Evolutionary conservation across 768 basidiomycete species (phyloP).

Genomic region (button mushroom (Agaricus bisporus)): DNA sequence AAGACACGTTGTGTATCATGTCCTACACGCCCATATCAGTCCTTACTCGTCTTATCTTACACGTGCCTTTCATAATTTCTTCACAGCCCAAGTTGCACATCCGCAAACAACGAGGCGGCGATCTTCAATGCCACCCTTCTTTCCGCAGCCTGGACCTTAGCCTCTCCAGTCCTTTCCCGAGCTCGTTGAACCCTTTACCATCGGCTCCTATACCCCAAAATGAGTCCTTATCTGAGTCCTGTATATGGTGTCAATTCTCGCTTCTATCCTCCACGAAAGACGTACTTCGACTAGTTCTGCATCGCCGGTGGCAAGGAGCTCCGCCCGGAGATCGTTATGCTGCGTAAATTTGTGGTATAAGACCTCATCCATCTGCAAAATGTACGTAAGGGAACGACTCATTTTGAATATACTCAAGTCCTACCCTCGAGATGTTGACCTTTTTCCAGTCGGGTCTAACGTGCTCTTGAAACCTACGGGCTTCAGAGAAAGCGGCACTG

Average conservation of each 20-base stretch:
- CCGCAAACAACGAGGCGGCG: constrained; percentile 20
- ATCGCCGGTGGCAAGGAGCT: constrained; percentile 60
- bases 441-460: constrained; percentile 63
- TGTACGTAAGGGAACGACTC: neutral
- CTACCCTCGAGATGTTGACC: constrained; percentile 61
- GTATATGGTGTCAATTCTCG: neutral
- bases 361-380: constrained; percentile 55
- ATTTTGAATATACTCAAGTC: neutral
- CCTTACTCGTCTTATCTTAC: too few relatives aligned
- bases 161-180: constrained; percentile 64
- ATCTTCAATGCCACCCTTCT: constrained; percentile 2
- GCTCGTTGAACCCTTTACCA: constrained; percentile 61
- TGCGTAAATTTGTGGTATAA: constrained; percentile 69
- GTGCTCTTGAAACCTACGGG: constrained; percentile 55
- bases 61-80: too few relatives aligned
- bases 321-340: constrained; percentile 49
- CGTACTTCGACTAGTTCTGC: constrained; percentile 65
- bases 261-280: neutral
- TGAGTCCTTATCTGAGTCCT: constrained; percentile 73
- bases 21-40: neutral
- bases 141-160: constrained; percentile 48
- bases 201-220: constrained; percentile 77
- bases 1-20: constrained; percentile 8
- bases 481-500: constrained; percentile 60
- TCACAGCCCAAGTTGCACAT: neutral